Conservation (phyloP, 257 asterid genomes). For the Oldenlandia corymbosa region DNA sequence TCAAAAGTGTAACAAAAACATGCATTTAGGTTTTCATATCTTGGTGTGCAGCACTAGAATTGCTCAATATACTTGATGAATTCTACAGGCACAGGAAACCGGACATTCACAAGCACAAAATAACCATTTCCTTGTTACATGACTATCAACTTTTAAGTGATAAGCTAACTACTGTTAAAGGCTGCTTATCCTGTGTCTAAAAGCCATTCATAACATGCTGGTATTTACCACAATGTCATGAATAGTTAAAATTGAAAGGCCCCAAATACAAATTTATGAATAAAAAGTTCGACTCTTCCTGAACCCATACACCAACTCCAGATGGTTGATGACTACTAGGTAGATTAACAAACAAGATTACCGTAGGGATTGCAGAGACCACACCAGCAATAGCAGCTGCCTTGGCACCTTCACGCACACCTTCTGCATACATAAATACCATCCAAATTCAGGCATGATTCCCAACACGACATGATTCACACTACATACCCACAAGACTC, state of each 20-base stretch:
- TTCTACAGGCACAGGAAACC: conserved; percentile 8
- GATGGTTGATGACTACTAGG: not conserved
- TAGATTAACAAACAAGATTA: conserved; percentile 14
- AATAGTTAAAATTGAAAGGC: not conserved
- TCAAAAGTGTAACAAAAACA: not conserved
- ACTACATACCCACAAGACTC: not conserved
- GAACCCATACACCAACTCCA: not conserved
- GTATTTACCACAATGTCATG: not conserved
- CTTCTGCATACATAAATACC: conserved; percentile 41
- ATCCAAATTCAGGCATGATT: not conserved
- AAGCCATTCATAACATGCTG: not conserved
- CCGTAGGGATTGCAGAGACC: conserved; percentile 65
- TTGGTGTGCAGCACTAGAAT: not conserved
- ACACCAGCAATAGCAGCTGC: conserved; percentile 65
- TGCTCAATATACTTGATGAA: too few relatives aligned
- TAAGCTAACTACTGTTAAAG: not conserved
- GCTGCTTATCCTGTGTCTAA: not conserved
- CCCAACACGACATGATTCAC: not conserved
- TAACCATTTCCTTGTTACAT: not conserved
- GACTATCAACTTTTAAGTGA: not conserved
- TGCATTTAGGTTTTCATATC: not conserved
- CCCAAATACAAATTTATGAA: not conserved
- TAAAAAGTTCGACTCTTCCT: not conserved
- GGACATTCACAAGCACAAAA: not conserved
- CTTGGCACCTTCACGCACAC: conserved; percentile 56